phyloP scores from a whole-genome alignment of 768 basidiomycete genomes.

The Rubroboletus pulcherrimus region DNA sequence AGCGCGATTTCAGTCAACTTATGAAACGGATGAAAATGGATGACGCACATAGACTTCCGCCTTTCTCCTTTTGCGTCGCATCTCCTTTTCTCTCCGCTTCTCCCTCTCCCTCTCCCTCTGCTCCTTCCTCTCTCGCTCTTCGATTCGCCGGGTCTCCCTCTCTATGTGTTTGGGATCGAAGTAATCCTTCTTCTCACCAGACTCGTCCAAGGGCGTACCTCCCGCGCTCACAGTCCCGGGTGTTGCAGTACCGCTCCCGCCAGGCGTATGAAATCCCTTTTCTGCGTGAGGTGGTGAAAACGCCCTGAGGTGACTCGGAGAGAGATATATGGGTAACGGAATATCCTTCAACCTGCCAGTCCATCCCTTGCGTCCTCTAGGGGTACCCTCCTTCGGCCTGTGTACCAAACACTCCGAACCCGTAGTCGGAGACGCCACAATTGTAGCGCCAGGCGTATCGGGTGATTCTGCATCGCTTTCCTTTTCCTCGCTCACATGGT shows the following conservation, averaged over 20 bases:
- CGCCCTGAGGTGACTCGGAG: conserved; percentile 11
- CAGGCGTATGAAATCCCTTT: conserved; percentile 3
- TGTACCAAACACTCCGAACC: conserved; percentile 5
- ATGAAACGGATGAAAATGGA: not conserved
- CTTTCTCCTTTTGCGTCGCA: conserved; percentile 58
- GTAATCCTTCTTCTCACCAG: conserved; percentile 26
- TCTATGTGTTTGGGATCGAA: conserved; percentile 30
- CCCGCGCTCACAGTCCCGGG: conserved; percentile 14
- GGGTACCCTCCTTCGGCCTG: not conserved
- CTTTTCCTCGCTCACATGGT: not conserved
- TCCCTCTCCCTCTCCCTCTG: conserved; percentile 40
- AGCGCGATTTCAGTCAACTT: not conserved
- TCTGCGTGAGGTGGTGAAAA: conserved; percentile 12
- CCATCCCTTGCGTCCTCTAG: conserved; percentile 29
- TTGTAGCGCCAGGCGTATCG: conserved; percentile 14
- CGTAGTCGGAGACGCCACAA: conserved; percentile 14
- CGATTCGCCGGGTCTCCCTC: conserved; percentile 19
- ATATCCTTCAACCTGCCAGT: conserved; percentile 39
- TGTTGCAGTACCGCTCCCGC: conserved; percentile 20
- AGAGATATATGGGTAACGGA: conserved; percentile 26
- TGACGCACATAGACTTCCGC: conserved; percentile 70
- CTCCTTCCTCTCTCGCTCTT: conserved; percentile 28
- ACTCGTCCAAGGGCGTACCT: conserved; percentile 18
- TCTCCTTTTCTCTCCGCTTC: conserved; percentile 32
- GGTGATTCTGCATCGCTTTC: conserved; percentile 12